Base-by-base conservation (phyloP, 2,329 filamentous ascomycete genomes). In the Cercospora beticola region DNA sequence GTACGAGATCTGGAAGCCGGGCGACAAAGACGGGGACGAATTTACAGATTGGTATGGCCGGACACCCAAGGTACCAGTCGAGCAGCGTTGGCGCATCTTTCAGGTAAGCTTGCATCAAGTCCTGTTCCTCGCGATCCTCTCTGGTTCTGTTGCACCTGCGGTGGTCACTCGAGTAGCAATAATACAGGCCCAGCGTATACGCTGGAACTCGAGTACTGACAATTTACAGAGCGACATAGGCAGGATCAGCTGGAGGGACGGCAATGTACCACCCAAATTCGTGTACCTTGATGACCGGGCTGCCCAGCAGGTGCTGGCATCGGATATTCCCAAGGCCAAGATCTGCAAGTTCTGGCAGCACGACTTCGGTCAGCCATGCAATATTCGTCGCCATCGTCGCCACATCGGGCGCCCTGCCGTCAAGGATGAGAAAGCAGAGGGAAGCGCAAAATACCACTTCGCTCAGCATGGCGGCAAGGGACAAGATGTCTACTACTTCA, bases 271-370 rank as follows among this genome's bases (percentile, higher is more conserved):
- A 7, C 81, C 81, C 1, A 75, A 73, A 18, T 78, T 78, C 57
- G 77, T 80, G n/a, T 77, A 79, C 43, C 77, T 83, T 1, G 81
- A 83, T 67, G 81, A 83, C 60, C 69, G 71, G 16, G 78, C 80
- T 3, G 78, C 75, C 23, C 77, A 77, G 63, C 75, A 77, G 3
- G 75, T 82, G 7, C 72, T 74, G 18, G 57, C 63, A 5, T 79
- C 79, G 26, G 73, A 78, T 26, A 74, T 74, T 10, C 71, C 73
- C 16, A 67, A 69, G 12, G 60, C 68, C 28, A 69, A 71, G 18
- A 78, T 79, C 62, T 74, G 65, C 1, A 61, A 70, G 16, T 78
- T 72, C 65, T 83, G 81, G 81, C 73, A 77, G 0, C 77, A 77
- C 56, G 81, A 83, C 72, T 82, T 82, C 70, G 74, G 74, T 21